These are phyloP conservation scores for Nicotiana tomentosiformis DNA, from an alignment of 257 asterid species.

Conservation along the genomic window DNA sequence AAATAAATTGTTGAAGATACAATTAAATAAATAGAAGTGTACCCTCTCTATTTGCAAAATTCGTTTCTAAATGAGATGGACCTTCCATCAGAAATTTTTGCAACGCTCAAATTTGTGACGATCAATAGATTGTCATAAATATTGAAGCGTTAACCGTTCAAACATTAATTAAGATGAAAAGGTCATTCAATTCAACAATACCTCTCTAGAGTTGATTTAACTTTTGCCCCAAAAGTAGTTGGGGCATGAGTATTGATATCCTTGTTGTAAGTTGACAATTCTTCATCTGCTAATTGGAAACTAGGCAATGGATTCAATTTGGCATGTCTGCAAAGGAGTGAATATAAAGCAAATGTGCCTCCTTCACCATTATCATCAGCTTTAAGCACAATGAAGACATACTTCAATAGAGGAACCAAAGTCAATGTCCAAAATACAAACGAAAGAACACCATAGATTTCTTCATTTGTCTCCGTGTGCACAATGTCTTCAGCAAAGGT, in stretches of 20 bases:
- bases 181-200: not conserved
- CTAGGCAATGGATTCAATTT: conserved; percentile 66
- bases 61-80: too few species aligned
- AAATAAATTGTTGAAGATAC: too few species aligned
- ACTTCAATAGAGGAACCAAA: conserved; percentile 64
- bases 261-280: conserved; percentile 58
- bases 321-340: conserved; percentile 72
- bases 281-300: conserved; percentile 72
- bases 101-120: too few species aligned
- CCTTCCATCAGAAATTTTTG: too few species aligned
- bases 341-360: conserved; percentile 82
- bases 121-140: too few species aligned
- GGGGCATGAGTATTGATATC: conserved; percentile 44
- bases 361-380: conserved; percentile 97
- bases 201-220: conserved; percentile 56
- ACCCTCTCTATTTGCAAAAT: too few species aligned
- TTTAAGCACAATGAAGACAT: conserved; percentile 73
- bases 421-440: conserved; percentile 81
- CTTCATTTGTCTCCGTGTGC: conserved; percentile 71
- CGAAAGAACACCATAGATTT: conserved; percentile 71
- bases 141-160: too few species aligned
- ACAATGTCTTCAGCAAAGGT: conserved; percentile 77
- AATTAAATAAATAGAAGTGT: too few species aligned
- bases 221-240: conserved; percentile 45
- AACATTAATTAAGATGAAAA: too few species aligned